These are phyloP conservation scores for Xylariaceae sp. DNA, from an alignment of 2,329 filamentous ascomycete species.

Conservation along the genomic window DNA sequence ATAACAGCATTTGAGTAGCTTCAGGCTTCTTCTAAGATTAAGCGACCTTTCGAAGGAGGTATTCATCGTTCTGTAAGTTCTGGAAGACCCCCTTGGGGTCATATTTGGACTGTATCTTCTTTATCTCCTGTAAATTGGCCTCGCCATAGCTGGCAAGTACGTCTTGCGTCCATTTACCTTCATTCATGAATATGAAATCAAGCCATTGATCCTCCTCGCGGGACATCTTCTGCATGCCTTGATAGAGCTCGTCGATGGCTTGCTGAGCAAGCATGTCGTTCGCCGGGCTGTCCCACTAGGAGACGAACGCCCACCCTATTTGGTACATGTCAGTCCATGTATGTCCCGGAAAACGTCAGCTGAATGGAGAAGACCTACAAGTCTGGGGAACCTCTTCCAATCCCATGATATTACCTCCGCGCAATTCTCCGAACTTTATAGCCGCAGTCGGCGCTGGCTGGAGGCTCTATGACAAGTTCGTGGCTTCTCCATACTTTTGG, in stretches of 20 bases:
- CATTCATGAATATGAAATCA: conserved; percentile 4
- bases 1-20: no score
- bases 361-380: conserved; percentile 10
- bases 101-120: background rate
- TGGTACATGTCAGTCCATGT: background rate
- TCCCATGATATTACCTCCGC: conserved; percentile 11
- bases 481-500: background rate
- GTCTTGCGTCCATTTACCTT: conserved; percentile 2
- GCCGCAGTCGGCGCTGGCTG: conserved; percentile 7
- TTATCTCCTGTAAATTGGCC: background rate
- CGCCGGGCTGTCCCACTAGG: background rate
- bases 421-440: conserved; percentile 1
- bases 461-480: conserved; percentile 12
- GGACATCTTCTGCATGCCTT: conserved; percentile 1
- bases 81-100: conserved; percentile 2
- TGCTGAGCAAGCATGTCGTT: background rate
- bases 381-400: conserved; percentile 13
- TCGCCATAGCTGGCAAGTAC: conserved; percentile 1
- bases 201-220: background rate
- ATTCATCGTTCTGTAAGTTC: background rate
- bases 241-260: conserved; percentile 2
- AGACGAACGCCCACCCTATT: conserved; percentile 1
- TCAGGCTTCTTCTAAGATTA: no score
- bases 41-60: background rate
- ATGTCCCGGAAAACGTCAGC: background rate